These are phyloP conservation scores for Nakazawaea pomicola DNA, from an alignment of 805 yeast genomes.

Conservation along the genomic window DNA sequence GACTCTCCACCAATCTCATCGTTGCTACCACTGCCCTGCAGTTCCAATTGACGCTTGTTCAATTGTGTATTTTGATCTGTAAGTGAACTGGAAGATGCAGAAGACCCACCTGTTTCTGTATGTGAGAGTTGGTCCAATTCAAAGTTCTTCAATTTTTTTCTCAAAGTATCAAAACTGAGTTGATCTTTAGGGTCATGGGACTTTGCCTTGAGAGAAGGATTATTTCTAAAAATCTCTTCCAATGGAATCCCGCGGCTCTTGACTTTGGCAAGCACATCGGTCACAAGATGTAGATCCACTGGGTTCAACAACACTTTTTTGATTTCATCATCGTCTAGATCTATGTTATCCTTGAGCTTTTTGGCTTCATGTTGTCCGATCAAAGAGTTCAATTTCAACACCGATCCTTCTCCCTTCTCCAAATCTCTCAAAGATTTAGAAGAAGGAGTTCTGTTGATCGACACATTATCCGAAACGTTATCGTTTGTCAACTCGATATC, in stretches of 20 bases:
- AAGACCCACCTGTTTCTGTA: background rate
- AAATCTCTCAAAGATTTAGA: conserved; percentile 29
- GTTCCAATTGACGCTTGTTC: background rate
- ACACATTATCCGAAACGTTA: background rate
- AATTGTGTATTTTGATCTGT: conserved; percentile 5
- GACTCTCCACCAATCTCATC: background rate
- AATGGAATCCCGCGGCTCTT: conserved; percentile 35
- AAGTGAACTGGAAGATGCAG: background rate
- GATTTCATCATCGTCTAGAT: conserved; percentile 26
- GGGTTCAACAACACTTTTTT: conserved; percentile 32
- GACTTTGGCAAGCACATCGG: conserved; percentile 32
- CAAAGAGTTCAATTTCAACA: conserved; percentile 25
- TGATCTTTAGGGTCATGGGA: background rate
- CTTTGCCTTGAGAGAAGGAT: background rate
- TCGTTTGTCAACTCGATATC: conserved; percentile 14
- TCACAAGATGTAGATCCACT: conserved; percentile 30
- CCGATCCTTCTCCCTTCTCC: conserved; percentile 38
- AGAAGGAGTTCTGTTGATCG: conserved; percentile 21
- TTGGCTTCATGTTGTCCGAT: conserved; percentile 8
- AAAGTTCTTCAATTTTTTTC: background rate
- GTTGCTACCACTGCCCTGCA: background rate
- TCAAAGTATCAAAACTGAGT: conserved; percentile 6
- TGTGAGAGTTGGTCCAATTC: background rate
- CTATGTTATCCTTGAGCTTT: background rate
- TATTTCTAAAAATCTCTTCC: conserved; percentile 24